Evolutionary conservation across 148 eudicot genomes (phyloP), one percentile per base, ranked within the genome.

Genomic region (Camellia sinensis): DNA sequence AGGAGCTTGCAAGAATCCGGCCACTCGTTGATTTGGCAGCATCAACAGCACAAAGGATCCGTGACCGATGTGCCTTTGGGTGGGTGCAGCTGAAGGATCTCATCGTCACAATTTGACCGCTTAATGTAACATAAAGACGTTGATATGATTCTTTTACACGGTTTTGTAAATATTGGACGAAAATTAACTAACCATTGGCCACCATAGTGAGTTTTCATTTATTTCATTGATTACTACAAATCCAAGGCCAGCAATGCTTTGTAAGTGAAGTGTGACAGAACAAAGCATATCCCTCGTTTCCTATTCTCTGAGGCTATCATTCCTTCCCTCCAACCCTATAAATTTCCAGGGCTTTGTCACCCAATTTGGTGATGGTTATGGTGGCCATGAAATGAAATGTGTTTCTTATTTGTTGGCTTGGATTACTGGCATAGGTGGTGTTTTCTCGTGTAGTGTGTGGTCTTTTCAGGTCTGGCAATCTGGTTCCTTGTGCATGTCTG

Each of bases 11-110:
- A 17, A 90, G 86, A 83, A 69, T 92, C 22, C 84, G 90, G 73
- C 93, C 97, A 46, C 10, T 85, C 69, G 98, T 90, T 68, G 89
- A 89, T 41, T 75, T 81, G 77, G 99, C 93, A n/a, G 87, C 89
- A 53, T 79, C 85, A 48, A 83, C 75, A 29, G 91, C 87, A 63
- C 91, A 90, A 75, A 90, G 87, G 75, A 64, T 91, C 76, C 90
- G 90, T 48, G 97, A 92, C 76, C 87, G 94, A 14, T 94, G 99
- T 79, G 94, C 94, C 52, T 97, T 92, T 88, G 98, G 99, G 43
- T 97, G 99, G 99, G 95, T 97, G 76, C 91, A 91, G 73, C 86
- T 97, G 45, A 81, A 86, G 70, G 94, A 91, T 70, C 90, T 96
- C 4, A 78, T 86, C 81, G 87, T 84, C 64, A 67, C 87, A 6